Evolutionary conservation across 2,329 filamentous ascomycete species (phyloP).

Genomic region (Zalaria sp.): DNA sequence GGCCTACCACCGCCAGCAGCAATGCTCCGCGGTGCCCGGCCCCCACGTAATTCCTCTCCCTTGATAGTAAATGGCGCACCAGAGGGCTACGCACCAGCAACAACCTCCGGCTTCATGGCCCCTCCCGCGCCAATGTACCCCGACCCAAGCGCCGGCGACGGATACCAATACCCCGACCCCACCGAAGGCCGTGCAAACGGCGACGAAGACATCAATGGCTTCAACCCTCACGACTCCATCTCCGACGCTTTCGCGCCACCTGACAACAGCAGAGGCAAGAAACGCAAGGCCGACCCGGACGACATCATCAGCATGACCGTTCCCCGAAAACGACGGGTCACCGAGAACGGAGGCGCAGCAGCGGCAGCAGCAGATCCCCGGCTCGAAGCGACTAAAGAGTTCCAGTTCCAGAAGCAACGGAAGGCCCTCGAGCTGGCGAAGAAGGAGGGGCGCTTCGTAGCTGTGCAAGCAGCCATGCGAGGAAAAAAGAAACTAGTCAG

Average conservation of each 20-base stretch:
- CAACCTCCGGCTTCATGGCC: slow-evolving; percentile 11
- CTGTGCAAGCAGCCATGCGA: slow-evolving; percentile 30
- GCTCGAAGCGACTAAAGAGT: slow-evolving; percentile 31
- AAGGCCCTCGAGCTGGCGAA: slow-evolving; percentile 24
- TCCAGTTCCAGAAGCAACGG: slow-evolving; percentile 30
- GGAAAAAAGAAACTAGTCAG: slow-evolving; percentile 30
- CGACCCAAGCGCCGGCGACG: slow-evolving; percentile 9
- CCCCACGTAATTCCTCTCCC: background rate
- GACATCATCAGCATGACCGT: slow-evolving; percentile 24
- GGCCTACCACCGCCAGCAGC: slow-evolving; percentile 14
- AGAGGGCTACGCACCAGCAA: slow-evolving; percentile 18
- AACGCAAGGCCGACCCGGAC: slow-evolving; percentile 13
- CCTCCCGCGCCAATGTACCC: slow-evolving; percentile 18
- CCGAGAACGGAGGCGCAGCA: slow-evolving; percentile 10
- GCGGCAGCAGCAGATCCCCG: slow-evolving; percentile 17
- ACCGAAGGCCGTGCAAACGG: slow-evolving; percentile 9
- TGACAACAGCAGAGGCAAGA: slow-evolving; percentile 2
- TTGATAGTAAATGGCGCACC: slow-evolving; percentile 7
- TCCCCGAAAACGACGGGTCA: slow-evolving; percentile 18
- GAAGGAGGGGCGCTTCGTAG: slow-evolving; percentile 29
- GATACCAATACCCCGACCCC: slow-evolving; percentile 14
- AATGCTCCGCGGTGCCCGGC: slow-evolving; percentile 14
- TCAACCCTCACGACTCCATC: background rate
- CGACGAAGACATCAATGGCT: slow-evolving; percentile 9
- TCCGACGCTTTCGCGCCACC: slow-evolving; percentile 1